phyloP scores from a whole-genome alignment of 2,329 filamentous ascomycete species.

The Neurospora sp. region DNA sequence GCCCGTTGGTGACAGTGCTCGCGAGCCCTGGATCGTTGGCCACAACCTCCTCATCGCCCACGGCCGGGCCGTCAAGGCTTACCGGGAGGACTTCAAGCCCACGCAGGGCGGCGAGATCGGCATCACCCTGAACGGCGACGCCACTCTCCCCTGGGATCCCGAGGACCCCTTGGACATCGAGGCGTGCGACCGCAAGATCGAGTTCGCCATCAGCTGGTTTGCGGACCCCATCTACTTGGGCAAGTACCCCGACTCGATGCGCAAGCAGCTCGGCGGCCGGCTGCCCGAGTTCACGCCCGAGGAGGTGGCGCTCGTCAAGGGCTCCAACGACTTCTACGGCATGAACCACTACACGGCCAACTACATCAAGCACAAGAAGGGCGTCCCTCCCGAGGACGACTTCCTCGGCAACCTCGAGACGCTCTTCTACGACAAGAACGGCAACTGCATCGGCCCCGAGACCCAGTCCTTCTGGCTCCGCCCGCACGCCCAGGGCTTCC shows the following conservation, averaged over 20 bases:
- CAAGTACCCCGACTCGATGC: constrained; percentile 76
- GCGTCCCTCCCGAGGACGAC: constrained; percentile 52
- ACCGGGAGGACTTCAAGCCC: constrained; percentile 71
- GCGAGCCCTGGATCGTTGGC: constrained; percentile 73
- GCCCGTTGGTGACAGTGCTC: constrained; percentile 59
- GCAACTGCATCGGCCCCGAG: constrained; percentile 67
- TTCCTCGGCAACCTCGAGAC: constrained; percentile 67
- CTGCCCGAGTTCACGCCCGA: constrained; percentile 65
- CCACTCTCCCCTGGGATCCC: constrained; percentile 73
- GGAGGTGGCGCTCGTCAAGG: constrained; percentile 63
- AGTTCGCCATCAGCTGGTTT: constrained; percentile 84
- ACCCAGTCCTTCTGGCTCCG: constrained; percentile 76
- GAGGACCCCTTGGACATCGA: constrained; percentile 64
- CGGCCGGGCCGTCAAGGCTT: constrained; percentile 69
- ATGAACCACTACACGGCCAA: constrained; percentile 93
- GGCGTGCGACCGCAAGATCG: constrained; percentile 70
- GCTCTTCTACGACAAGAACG: constrained; percentile 59
- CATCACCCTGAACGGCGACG: constrained; percentile 81
- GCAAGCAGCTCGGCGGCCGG: constrained; percentile 66
- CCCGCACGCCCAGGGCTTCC: constrained; percentile 66
- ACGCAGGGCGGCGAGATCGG: constrained; percentile 67
- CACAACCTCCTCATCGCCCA: constrained; percentile 76
- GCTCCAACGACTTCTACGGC: constrained; percentile 89
- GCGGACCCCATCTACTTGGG: constrained; percentile 80
- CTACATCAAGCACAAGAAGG: constrained; percentile 66